Evolutionary conservation across 2,329 filamentous ascomycete genomes (phyloP), one percentile per base, ranked within the genome.

Genomic region (Juglanconis oblonga): DNA sequence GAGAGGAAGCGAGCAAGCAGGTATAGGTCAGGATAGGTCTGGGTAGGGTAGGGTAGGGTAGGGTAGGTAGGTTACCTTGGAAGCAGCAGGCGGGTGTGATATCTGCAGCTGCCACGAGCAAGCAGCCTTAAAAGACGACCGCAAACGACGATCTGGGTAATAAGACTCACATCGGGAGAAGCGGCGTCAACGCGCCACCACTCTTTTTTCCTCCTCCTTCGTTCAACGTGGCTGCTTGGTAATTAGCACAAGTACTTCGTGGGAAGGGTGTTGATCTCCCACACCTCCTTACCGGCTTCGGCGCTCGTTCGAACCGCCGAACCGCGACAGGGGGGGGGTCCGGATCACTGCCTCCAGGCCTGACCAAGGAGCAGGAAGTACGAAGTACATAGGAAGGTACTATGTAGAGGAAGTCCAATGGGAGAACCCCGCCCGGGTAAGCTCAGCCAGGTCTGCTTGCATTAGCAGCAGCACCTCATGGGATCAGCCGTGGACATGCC

Each of bases 261-360:
- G n/a, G n/a, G n/a, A n/a, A n/a, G n/a, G n/a, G n/a, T n/a, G n/a
- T n/a, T n/a, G n/a, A n/a, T n/a, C n/a, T n/a, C n/a, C n/a, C n/a
- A n/a, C n/a, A 38, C 13, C 36, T 38, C 36, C 13, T 13, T 13
- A 47, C 47, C 55, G 48, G 55, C 55, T 45, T 57, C 55, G 55
- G 55, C 48, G 24, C 8, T 44, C 36, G 9, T 24, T 52, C 29
- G 36, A 50, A 57, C 36, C 47, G 48, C 55, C 55, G 55, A 57
- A 31, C 55, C 55, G 55, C 7, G 48, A 35, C 45, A 49, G 13
- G 54, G 54, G 29, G 24, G 9, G 6, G 3, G 24, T 6, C 42
- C 42, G 42, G n/a, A 6, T 45, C 42, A 17, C n/a, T 45, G 10
- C 42, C 5, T 36, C 35, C n/a, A n/a, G n/a, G n/a, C n/a, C n/a